These are phyloP conservation scores for Beauveria scarabaeidicola DNA, from an alignment of 2,329 filamentous ascomycete genomes.

Conservation along the genomic window DNA sequence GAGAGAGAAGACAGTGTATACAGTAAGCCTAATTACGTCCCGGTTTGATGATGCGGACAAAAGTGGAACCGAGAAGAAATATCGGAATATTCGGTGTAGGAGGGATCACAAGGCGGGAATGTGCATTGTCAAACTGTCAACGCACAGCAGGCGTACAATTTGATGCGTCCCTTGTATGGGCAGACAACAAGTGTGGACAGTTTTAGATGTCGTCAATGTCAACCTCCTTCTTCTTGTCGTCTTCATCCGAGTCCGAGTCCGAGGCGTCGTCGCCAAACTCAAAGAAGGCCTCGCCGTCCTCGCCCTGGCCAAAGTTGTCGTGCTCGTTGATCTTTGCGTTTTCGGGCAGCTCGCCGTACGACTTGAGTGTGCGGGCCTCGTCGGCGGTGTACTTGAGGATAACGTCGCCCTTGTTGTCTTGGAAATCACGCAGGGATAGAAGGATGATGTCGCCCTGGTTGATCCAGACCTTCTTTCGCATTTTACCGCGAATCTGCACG, in stretches of 20 bases:
- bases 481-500: slow-evolving; percentile 65
- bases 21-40: neutral
- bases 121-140: neutral
- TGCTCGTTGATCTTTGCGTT: slow-evolving; percentile 99
- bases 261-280: slow-evolving; percentile 94
- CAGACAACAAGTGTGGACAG: neutral
- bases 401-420: slow-evolving; percentile 94
- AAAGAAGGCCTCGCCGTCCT: slow-evolving; percentile 93
- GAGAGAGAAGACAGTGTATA: slow-evolving; percentile 56
- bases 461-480: slow-evolving; percentile 99
- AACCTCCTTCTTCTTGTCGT: slow-evolving; percentile 62
- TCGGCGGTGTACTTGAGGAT: slow-evolving; percentile 95
- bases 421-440: slow-evolving; percentile 81
- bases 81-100: neutral
- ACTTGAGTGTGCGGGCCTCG: slow-evolving; percentile 90
- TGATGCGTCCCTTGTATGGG: neutral
- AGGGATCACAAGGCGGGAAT: neutral
- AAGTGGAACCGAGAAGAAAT: neutral
- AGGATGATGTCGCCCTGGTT: slow-evolving; percentile 96
- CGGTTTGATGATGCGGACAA: neutral
- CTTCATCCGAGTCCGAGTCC: slow-evolving; percentile 40
- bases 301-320: slow-evolving; percentile 85
- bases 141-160: neutral
- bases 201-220: slow-evolving; percentile 90
- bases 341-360: slow-evolving; percentile 95